phyloP scores from a whole-genome alignment of 1,284 basidiomycete genomes.

The Phellinidium pouzarii region DNA sequence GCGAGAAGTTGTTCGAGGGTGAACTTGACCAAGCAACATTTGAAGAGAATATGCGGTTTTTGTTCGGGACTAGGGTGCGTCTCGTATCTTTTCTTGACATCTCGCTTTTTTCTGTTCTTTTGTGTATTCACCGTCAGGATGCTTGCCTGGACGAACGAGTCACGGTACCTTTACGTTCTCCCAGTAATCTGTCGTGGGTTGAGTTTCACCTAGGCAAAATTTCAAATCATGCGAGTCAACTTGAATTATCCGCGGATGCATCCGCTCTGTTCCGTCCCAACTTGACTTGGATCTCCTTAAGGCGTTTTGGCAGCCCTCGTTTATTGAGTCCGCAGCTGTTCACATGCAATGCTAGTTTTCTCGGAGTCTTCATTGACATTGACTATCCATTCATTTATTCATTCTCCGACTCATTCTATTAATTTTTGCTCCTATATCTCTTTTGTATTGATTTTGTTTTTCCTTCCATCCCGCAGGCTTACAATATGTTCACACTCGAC shows the following conservation, averaged over 20 bases:
- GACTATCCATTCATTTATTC: neutral
- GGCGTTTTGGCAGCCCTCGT: neutral
- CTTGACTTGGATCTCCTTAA: neutral
- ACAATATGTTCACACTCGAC: conserved; percentile 87
- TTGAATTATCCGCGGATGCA: too few relatives aligned
- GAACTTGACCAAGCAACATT: conserved; percentile 88
- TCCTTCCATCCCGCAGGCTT: conserved; percentile 45
- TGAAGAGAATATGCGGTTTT: conserved; percentile 94
- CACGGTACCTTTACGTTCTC: too few relatives aligned
- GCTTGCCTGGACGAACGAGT: too few relatives aligned
- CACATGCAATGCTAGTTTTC: neutral
- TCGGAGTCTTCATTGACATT: neutral
- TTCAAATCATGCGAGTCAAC: too few relatives aligned
- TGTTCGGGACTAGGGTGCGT: conserved; percentile 90
- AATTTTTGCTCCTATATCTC: neutral
- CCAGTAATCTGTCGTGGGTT: too few relatives aligned
- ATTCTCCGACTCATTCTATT: neutral
- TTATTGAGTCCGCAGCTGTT: neutral
- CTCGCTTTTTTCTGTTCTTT: conserved; percentile 22
- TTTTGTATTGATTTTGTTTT: neutral
- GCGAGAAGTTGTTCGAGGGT: conserved; percentile 89
- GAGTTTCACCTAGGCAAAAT: too few relatives aligned
- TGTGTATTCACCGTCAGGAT: too few relatives aligned
- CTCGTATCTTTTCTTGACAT: conserved; percentile 29
- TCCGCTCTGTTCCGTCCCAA: neutral